Percentiles rank a stretch among this genome's conserved stretches.
These are phyloP conservation scores for Pseudomonodictys pantanalensis DNA, from an alignment of 495 filamentous ascomycete species.

Conservation along the genomic window DNA sequence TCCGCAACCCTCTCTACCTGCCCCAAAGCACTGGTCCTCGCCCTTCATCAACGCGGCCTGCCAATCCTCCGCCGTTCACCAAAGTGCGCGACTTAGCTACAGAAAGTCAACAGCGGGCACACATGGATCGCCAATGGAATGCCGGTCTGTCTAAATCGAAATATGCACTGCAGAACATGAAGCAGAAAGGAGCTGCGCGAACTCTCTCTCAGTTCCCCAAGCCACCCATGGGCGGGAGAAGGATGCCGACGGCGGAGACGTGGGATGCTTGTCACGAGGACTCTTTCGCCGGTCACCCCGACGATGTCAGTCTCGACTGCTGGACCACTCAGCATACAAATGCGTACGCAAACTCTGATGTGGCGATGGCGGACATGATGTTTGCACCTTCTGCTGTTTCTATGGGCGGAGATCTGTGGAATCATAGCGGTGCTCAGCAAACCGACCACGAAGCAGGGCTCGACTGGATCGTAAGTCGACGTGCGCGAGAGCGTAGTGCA, in stretches of 20 bases:
- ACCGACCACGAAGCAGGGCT: too few species aligned
- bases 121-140: constrained; percentile 33
- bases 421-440: too few species aligned
- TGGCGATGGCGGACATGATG: constrained; percentile 18
- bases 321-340: background rate
- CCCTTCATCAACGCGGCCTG: background rate
- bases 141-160: background rate
- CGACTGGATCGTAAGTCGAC: background rate
- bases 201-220: constrained; percentile 8
- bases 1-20: constrained; percentile 61
- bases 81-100: background rate
- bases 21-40: background rate
- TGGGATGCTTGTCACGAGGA: background rate
- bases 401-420: background rate
- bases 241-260: background rate
- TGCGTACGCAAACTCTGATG: constrained; percentile 6
- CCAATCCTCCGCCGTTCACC: background rate
- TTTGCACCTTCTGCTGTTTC: constrained; percentile 5
- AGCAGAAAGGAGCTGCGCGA: constrained; percentile 10
- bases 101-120: constrained; percentile 22
- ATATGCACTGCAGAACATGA: constrained; percentile 15
- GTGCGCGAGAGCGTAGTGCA: background rate
- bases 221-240: background rate
- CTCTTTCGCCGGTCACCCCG: background rate
- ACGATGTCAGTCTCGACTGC: constrained; percentile 19